phyloP scores from a whole-genome alignment of 2,329 filamentous ascomycete genomes.

The Gliomastix tumulicola region DNA sequence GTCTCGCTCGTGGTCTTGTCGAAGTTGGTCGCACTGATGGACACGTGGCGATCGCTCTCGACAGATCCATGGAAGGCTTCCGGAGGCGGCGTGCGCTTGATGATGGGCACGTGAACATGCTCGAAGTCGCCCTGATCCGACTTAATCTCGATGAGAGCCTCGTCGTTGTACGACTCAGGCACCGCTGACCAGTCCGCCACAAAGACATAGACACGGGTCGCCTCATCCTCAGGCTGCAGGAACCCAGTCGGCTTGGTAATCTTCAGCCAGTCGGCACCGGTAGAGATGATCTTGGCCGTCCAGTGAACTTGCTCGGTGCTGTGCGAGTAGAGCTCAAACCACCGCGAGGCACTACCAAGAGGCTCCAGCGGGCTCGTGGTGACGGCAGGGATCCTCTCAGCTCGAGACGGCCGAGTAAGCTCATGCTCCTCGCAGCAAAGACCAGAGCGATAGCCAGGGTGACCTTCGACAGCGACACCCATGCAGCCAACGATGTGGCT shows the following conservation, averaged over 20 bases:
- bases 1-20: constrained; percentile 18
- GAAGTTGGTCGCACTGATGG: constrained; percentile 18
- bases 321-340: constrained; percentile 38
- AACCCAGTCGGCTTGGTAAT: constrained; percentile 20
- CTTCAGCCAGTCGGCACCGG: constrained; percentile 4
- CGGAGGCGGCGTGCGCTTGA: constrained; percentile 3
- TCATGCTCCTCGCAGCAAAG: constrained; percentile 47
- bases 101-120: constrained; percentile 6
- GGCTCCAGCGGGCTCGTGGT: constrained; percentile 21
- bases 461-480: constrained; percentile 58
- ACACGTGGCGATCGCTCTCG: constrained; percentile 8
- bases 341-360: constrained; percentile 18
- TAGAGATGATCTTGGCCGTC: constrained; percentile 20
- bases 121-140: constrained; percentile 3
- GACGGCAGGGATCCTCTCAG: constrained; percentile 19
- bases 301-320: constrained; percentile 14
- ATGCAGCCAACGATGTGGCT: constrained; percentile 52
- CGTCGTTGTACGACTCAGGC: constrained; percentile 17
- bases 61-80: constrained; percentile 10
- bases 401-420: constrained; percentile 32
- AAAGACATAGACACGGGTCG: constrained; percentile 29
- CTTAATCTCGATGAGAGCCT: constrained; percentile 3
- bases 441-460: constrained; percentile 46
- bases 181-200: constrained; percentile 34
- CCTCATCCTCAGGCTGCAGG: constrained; percentile 19